Evolutionary conservation across 2,329 filamentous ascomycete genomes (phyloP), one percentile per base, ranked within the genome.

Genomic region (Penicillium palitans): DNA sequence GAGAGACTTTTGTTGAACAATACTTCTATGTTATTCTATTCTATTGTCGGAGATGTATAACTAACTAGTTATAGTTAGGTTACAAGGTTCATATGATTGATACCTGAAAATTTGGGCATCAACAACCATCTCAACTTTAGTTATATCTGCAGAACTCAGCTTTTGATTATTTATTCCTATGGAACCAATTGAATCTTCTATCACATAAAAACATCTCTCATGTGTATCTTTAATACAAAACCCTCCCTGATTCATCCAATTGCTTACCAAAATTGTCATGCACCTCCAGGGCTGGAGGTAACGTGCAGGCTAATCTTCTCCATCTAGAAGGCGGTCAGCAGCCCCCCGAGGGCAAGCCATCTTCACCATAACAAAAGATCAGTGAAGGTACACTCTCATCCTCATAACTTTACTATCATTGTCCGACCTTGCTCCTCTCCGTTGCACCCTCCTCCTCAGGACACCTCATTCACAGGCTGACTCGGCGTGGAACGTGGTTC

Each of bases 301-400:
- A 42, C 6, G 27, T 17, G 40, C 17, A 45, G 50, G 29, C 2
- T 40, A 31, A 31, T 29, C 31, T 37, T 51, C 59, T 58, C 35
- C 24, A 61, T 58, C 25, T 21, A 51, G 63, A 49, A 66, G 62
- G 64, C 64, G 64, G 64, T 66, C 55, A 63, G 40, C 24, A 44
- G 7, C 27, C 37, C 50, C 57, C 63, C 59, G 57, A 60, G 59
- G 55, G 53, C 55, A 60, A 58, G 41, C 57, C 44, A 44, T 52
- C 55, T 60, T 57, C 49, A 48, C 59, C 64, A 63, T 62, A 66
- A 66, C 62, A 66, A 63, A 63, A 61, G 60, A 62, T 58, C 66
- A 61, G 58, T 57, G 52, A 64, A 48, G 52, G 56, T 49, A 61
- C 55, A 46, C 50, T 37, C 57, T 35, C 57, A 27, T 55, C 57